phyloP scores from a whole-genome alignment of 1,284 basidiomycete genomes.

The Mycosarcoma mackinlayi region DNA sequence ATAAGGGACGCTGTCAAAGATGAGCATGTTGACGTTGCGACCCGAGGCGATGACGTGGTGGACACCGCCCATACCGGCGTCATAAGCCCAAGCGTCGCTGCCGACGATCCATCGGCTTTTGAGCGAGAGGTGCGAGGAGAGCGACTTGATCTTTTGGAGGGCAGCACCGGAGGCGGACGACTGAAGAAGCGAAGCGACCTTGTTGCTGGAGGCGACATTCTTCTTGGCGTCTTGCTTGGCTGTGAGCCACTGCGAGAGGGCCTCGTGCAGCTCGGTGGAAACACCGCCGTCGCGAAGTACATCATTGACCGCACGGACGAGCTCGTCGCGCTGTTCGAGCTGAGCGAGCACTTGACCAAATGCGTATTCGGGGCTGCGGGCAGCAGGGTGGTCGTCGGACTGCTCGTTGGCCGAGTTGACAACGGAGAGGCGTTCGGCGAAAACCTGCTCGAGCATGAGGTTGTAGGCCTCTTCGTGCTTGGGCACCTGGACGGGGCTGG shows the following conservation, averaged over 20 bases:
- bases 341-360: constrained; percentile 88
- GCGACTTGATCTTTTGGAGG: constrained; percentile 54
- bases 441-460: constrained; percentile 84
- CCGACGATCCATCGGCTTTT: constrained; percentile 88
- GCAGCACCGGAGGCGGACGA: constrained; percentile 72
- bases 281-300: constrained; percentile 47
- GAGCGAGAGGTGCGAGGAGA: constrained; percentile 50
- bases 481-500: constrained; percentile 71
- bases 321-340: constrained; percentile 69
- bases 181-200: constrained; percentile 70
- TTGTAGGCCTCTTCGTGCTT: constrained; percentile 92
- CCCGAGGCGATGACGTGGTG: constrained; percentile 93
- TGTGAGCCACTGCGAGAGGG: constrained; percentile 53
- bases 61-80: constrained; percentile 93
- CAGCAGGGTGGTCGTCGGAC: constrained; percentile 68
- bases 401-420: constrained; percentile 73
- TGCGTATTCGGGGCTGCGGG: constrained; percentile 91
- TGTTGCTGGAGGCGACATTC: constrained; percentile 48
- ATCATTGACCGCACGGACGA: constrained; percentile 57
- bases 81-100: constrained; percentile 96
- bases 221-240: constrained; percentile 49
- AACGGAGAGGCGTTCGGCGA: constrained; percentile 83
- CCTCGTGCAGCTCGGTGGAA: constrained; percentile 57
- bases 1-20: constrained; percentile 93
- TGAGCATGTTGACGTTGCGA: constrained; percentile 92